phyloP scores from a whole-genome alignment of 495 filamentous ascomycete genomes.

The Neurospora sp. region DNA sequence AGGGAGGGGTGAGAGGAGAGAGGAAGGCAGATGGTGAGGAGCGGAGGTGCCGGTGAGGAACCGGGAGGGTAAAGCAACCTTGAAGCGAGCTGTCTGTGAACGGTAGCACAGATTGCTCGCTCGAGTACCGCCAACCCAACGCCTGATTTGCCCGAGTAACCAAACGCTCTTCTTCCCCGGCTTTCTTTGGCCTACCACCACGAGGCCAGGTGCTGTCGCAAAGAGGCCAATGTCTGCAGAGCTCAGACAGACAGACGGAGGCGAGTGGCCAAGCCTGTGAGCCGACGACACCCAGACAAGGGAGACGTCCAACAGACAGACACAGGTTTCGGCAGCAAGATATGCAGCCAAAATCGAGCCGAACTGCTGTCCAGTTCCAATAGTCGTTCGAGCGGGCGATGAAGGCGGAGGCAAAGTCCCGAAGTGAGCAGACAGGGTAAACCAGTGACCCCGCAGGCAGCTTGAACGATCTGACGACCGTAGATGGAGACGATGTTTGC shows the following conservation, averaged over 20 bases:
- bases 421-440: not conserved
- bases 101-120: conserved; percentile 9
- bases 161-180: not conserved
- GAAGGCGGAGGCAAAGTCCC: not conserved
- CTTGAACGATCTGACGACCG: not conserved
- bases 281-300: not conserved
- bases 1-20: conserved; percentile 4
- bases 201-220: not conserved
- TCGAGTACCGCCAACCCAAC: conserved; percentile 14
- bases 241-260: not conserved
- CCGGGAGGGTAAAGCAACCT: conserved; percentile 2
- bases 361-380: not conserved
- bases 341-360: not conserved
- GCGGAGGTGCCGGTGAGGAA: conserved; percentile 7
- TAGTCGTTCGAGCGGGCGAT: not conserved
- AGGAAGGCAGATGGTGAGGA: not conserved
- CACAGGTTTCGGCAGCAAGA: not conserved
- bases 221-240: not conserved
- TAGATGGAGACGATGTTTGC: not conserved
- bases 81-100: conserved; percentile 1
- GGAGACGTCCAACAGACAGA: not conserved
- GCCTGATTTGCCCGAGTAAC: not conserved
- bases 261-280: not conserved
- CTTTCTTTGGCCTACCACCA: not conserved
- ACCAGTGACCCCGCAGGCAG: not conserved